These are phyloP conservation scores for Discostella stelligeroides DNA, from an alignment of 108 stramenopile genomes.

Conservation along the genomic window DNA sequence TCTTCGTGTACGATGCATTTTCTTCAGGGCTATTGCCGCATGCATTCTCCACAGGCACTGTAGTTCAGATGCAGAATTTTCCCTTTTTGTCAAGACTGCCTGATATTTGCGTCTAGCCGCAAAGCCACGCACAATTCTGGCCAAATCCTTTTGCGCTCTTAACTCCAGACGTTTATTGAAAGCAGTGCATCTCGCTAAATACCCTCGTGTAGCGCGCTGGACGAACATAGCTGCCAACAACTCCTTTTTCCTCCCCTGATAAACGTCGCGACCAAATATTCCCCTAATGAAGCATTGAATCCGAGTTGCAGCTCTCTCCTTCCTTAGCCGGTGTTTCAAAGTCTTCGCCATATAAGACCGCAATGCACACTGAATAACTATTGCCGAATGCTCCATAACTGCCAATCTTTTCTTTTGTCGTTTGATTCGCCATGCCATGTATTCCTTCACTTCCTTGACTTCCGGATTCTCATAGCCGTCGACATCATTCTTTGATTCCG, in stretches of 20 bases:
- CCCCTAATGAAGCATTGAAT: slow-evolving; percentile 76
- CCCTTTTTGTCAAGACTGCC: slow-evolving; percentile 40
- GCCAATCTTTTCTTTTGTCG: slow-evolving; percentile 79
- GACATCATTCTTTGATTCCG: slow-evolving; percentile 31
- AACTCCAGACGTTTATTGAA: slow-evolving; percentile 41
- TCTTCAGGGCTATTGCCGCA: slow-evolving; percentile 45
- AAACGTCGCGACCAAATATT: slow-evolving; percentile 63
- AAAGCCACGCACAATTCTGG: slow-evolving; percentile 63
- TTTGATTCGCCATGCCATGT: slow-evolving; percentile 87
- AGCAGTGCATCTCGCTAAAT: slow-evolving; percentile 44
- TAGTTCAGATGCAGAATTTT: slow-evolving; percentile 53
- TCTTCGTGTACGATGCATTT: slow-evolving; percentile 41
- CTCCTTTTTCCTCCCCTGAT: slow-evolving; percentile 55
- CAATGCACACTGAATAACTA: slow-evolving; percentile 63
- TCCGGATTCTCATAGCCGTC: slow-evolving; percentile 75
- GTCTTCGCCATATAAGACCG: slow-evolving; percentile 70
- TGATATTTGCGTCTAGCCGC: slow-evolving; percentile 50
- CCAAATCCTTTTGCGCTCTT: slow-evolving; percentile 50
- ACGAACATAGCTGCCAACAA: slow-evolving; percentile 85
- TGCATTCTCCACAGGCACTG: slow-evolving; percentile 65
- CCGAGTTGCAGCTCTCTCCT: slow-evolving; percentile 55
- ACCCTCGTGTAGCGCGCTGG: slow-evolving; percentile 78
- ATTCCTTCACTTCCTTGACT: slow-evolving; percentile 62
- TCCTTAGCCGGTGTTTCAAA: slow-evolving; percentile 61
- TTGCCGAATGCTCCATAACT: slow-evolving; percentile 64